Evolutionary conservation across 1,284 basidiomycete species (phyloP).

Genomic region (Cryptococcus jaspeensis): DNA sequence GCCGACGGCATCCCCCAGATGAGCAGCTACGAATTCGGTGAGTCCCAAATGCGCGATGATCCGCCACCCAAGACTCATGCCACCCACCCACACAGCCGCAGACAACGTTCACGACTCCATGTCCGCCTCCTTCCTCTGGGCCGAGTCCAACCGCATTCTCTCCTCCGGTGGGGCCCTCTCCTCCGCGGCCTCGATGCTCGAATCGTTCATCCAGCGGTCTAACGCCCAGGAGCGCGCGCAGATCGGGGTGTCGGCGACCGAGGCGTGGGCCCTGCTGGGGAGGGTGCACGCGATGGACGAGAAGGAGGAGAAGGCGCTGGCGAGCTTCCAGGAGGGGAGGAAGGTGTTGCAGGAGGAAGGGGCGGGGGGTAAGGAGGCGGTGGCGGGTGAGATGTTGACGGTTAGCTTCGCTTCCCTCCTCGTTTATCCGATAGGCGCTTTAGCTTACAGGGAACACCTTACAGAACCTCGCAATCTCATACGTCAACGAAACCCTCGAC

Average conservation of each 20-base stretch:
- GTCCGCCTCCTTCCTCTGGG: conserved; percentile 19
- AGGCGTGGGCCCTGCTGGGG: conserved; percentile 90
- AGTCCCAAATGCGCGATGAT: neutral
- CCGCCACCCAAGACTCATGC: neutral
- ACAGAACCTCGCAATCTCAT: conserved; percentile 93
- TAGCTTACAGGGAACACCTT: no score
- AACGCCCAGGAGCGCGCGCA: conserved; percentile 23
- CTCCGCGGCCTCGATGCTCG: conserved; percentile 78
- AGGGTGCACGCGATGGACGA: conserved; percentile 97
- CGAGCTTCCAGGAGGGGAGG: conserved; percentile 66
- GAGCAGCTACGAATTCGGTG: conserved; percentile 72
- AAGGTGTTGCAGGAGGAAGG: conserved; percentile 69
- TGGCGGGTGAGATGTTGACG: conserved; percentile 75
- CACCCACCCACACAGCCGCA: neutral
- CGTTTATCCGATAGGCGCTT: no score
- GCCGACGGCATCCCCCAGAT: conserved; percentile 70
- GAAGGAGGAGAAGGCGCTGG: conserved; percentile 58
- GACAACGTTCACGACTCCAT: neutral
- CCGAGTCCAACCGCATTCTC: conserved; percentile 55
- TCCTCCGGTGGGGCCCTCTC: conserved; percentile 77
- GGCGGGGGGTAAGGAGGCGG: conserved; percentile 58
- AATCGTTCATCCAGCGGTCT: conserved; percentile 69
- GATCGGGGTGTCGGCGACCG: conserved; percentile 42
- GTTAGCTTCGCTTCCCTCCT: conserved; percentile 56
- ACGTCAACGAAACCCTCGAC: conserved; percentile 94